These are phyloP conservation scores for Ramaria sp. DNA, from an alignment of 768 basidiomycete genomes.

Conservation along the genomic window DNA sequence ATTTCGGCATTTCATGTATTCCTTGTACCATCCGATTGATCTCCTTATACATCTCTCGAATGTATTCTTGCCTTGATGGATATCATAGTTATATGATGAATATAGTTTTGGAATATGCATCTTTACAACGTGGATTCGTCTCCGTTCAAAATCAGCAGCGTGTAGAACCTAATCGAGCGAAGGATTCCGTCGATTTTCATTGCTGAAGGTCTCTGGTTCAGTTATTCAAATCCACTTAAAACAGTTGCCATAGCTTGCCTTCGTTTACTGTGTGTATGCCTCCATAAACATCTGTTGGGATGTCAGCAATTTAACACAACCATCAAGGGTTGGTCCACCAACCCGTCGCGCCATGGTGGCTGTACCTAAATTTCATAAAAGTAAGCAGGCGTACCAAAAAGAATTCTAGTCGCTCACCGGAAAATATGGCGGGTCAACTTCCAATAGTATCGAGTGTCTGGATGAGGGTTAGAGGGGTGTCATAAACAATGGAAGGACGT, in stretches of 20 bases:
- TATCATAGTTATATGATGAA: background rate
- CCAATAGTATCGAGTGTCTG: constrained; percentile 51
- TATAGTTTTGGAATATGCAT: background rate
- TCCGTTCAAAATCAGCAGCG: constrained; percentile 51
- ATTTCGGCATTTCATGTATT: background rate
- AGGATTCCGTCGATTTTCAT: constrained; percentile 40
- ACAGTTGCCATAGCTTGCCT: constrained; percentile 28
- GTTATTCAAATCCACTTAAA: background rate
- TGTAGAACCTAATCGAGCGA: constrained; percentile 58
- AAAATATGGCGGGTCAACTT: constrained; percentile 48
- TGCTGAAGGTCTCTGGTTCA: constrained; percentile 26
- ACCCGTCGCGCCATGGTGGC: constrained; percentile 1
- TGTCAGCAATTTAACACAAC: background rate
- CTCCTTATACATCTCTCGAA: background rate
- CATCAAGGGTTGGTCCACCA: background rate
- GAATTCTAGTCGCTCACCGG: constrained; percentile 32
- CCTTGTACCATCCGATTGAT: background rate
- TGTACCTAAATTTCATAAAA: background rate
- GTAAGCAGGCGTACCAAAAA: background rate
- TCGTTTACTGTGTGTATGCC: constrained; percentile 63
- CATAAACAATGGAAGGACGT: constrained; percentile 7
- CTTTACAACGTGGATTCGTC: constrained; percentile 35
- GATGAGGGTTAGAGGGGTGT: background rate
- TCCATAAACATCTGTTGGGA: background rate
- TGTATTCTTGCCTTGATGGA: background rate